These are phyloP conservation scores for Choricystis sp. DNA, from an alignment of 139 green algal genomes.

Conservation along the genomic window DNA sequence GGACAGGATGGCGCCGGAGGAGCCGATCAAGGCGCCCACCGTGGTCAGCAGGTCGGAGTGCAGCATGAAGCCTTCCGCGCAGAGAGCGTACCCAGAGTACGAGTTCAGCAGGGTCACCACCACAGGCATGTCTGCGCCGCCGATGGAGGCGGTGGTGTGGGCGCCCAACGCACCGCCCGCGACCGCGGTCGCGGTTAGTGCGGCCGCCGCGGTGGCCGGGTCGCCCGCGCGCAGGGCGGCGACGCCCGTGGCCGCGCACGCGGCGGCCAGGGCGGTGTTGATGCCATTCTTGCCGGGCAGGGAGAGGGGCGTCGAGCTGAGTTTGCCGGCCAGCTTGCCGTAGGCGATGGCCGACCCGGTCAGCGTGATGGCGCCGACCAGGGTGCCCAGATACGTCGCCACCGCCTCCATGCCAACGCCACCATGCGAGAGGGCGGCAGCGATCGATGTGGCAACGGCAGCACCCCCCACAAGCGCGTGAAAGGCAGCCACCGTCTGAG, in stretches of 20 bases:
- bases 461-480: constrained; percentile 70
- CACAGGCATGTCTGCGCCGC: constrained; percentile 75
- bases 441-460: constrained; percentile 47
- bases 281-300: constrained; percentile 65
- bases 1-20: constrained; percentile 69
- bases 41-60: constrained; percentile 61
- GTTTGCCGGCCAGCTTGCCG: constrained; percentile 71
- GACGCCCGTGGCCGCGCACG: constrained; percentile 29
- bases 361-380: constrained; percentile 75
- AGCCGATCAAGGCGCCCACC: constrained; percentile 75
- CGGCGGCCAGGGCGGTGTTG: constrained; percentile 37
- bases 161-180: constrained; percentile 51
- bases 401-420: constrained; percentile 41
- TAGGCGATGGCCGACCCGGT: constrained; percentile 69
- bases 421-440: constrained; percentile 34
- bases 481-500: constrained; percentile 69
- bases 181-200: constrained; percentile 32
- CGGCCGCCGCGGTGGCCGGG: constrained; percentile 27
- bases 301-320: constrained; percentile 38
- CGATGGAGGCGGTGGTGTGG: constrained; percentile 75
- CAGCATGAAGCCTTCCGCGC: constrained; percentile 79
- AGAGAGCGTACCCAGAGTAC: constrained; percentile 69
- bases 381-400: constrained; percentile 52
- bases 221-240: constrained; percentile 27
- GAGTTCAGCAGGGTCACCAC: constrained; percentile 83